Evolutionary conservation across 345 rosid species (phyloP).

Genomic region (Laguncularia racemosa): DNA sequence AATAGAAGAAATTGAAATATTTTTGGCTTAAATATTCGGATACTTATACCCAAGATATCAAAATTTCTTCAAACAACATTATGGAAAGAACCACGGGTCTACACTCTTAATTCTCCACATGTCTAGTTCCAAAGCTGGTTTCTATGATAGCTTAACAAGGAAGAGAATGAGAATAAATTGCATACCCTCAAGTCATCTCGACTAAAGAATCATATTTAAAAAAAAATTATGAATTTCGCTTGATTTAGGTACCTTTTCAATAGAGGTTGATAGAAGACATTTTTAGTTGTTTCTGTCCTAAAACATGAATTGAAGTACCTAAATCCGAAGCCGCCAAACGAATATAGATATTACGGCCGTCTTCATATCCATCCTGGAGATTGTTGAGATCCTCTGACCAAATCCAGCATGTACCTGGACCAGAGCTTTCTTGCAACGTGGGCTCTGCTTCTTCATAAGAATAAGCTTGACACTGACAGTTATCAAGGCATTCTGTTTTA

Average conservation of each 20-base stretch:
- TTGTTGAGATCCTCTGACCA: constrained; percentile 49
- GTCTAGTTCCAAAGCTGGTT: too few species aligned
- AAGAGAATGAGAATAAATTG: too few species aligned
- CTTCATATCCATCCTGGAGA: constrained; percentile 36
- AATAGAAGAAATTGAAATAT: too few species aligned
- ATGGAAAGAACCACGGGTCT: too few species aligned
- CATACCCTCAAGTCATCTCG: too few species aligned
- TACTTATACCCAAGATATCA: too few species aligned
- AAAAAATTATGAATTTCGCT: not conserved
- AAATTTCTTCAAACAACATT: too few species aligned
- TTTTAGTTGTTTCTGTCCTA: not conserved
- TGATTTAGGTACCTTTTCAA: not conserved
- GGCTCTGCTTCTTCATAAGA: constrained; percentile 25
- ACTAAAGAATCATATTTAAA: not conserved
- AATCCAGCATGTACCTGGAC: constrained; percentile 35
- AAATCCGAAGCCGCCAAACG: constrained; percentile 35
- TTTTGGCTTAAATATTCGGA: too few species aligned
- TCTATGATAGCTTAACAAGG: too few species aligned
- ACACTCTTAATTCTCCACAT: too few species aligned
- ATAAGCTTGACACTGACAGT: constrained; percentile 56
- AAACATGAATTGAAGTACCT: constrained; percentile 19
- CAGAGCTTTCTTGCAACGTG: not conserved
- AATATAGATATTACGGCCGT: constrained; percentile 29
- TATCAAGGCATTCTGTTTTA: constrained; percentile 37
- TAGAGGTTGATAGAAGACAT: not conserved